These are phyloP conservation scores for Alternaria arborescens DNA, from an alignment of 2,329 filamentous ascomycete genomes.

Conservation along the genomic window DNA sequence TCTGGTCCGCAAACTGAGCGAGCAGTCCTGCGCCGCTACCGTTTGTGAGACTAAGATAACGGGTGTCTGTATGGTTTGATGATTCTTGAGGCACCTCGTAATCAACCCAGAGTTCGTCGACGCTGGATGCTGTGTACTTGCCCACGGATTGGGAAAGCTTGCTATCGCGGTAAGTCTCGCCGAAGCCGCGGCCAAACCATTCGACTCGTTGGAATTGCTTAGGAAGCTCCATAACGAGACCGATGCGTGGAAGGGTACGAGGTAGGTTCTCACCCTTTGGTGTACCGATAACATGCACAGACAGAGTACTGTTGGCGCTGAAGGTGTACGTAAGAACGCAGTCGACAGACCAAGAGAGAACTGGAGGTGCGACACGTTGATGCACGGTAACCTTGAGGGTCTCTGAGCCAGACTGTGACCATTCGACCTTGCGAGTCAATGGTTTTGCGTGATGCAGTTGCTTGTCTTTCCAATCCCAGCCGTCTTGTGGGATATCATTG, in stretches of 20 bases:
- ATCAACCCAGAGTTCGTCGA: conserved; percentile 63
- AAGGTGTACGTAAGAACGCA: conserved; percentile 63
- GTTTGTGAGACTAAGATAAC: conserved; percentile 60
- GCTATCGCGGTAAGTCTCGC: conserved; percentile 73
- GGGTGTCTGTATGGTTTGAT: conserved; percentile 68
- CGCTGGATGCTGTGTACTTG: conserved; percentile 52
- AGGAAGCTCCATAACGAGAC: conserved; percentile 65
- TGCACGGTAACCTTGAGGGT: conserved; percentile 53
- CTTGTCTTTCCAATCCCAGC: conserved; percentile 64
- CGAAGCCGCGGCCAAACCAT: conserved; percentile 72
- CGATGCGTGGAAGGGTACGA: conserved; percentile 67
- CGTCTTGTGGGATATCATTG: conserved; percentile 66
- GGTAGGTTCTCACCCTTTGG: conserved; percentile 61
- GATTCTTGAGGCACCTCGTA: conserved; percentile 76
- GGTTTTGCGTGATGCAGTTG: conserved; percentile 39
- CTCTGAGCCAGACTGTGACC: conserved; percentile 43
- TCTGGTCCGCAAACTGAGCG: conserved; percentile 42
- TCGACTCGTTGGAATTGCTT: conserved; percentile 57
- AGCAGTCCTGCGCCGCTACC: conserved; percentile 23
- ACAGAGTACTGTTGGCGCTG: conserved; percentile 54
- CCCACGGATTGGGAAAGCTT: conserved; percentile 66
- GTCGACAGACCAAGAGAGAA: conserved; percentile 64
- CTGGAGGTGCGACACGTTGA: conserved; percentile 65
- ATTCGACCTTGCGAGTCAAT: conserved; percentile 39
- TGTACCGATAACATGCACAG: conserved; percentile 57